Conservation (phyloP, 768 basidiomycete genomes). For the Mycena venus region DNA sequence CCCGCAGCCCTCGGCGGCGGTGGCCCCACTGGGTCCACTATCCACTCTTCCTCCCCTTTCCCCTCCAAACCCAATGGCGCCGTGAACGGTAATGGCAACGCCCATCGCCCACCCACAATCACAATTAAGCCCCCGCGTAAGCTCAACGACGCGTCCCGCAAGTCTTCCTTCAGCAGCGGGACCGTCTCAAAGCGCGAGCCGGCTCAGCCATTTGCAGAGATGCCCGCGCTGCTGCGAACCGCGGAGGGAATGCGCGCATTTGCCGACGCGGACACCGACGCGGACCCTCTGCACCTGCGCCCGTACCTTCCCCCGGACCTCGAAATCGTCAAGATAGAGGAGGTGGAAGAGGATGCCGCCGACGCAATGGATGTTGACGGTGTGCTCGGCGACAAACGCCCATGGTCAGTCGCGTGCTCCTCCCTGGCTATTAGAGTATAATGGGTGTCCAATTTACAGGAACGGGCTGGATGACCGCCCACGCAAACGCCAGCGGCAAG, state of each 20-base stretch:
- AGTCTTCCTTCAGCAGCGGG: not conserved
- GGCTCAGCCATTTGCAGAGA: constrained; percentile 68
- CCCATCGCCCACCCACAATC: constrained; percentile 47
- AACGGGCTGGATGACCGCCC: constrained; percentile 60
- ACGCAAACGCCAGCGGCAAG: constrained; percentile 71
- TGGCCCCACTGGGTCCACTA: not conserved
- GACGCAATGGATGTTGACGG: constrained; percentile 49
- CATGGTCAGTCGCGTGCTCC: constrained; percentile 40
- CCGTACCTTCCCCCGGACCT: constrained; percentile 24
- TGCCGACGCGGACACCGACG: constrained; percentile 66
- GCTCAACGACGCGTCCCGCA: constrained; percentile 10
- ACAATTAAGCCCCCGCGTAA: constrained; percentile 42
- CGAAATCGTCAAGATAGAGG: constrained; percentile 38
- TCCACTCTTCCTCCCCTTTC: constrained; percentile 15
- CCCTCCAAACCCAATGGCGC: constrained; percentile 42
- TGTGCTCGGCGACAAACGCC: constrained; percentile 74
- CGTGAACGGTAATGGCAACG: constrained; percentile 48
- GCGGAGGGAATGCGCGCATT: constrained; percentile 82
- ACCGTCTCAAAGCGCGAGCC: constrained; percentile 37
- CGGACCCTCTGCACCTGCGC: constrained; percentile 45
- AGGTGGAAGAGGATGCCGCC: constrained; percentile 50
- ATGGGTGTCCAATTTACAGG: constrained; percentile 36
- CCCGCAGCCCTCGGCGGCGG: constrained; percentile 53
- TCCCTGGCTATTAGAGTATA: not conserved
- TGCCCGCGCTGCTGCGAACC: constrained; percentile 77